phyloP scores from a whole-genome alignment of 176 grass and related monocot genomes.

The Puya raimondii region DNA sequence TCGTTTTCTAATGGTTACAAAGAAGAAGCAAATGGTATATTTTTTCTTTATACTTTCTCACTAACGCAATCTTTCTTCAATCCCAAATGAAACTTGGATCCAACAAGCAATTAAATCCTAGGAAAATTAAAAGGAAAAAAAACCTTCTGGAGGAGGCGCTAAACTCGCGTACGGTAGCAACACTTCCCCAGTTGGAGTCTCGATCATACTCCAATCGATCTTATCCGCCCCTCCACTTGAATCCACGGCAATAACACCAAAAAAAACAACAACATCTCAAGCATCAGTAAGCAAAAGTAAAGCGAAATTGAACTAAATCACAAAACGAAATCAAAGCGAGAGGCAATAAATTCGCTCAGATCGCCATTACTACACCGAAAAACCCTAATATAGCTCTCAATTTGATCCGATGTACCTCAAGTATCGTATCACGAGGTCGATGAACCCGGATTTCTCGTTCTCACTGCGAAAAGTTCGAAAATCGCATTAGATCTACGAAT shows the following conservation, averaged over 20 bases:
- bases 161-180: conserved; percentile 77
- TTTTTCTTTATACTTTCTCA: too few relatives aligned
- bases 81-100: too few relatives aligned
- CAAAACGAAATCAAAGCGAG: neutral
- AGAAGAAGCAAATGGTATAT: too few relatives aligned
- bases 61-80: too few relatives aligned
- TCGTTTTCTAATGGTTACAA: too few relatives aligned
- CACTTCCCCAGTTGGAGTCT: conserved; percentile 89
- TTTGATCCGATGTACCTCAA: conserved; percentile 53
- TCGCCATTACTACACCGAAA: neutral
- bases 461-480: conserved; percentile 34
- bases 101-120: too few relatives aligned
- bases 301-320: neutral
- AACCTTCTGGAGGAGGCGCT: conserved; percentile 56
- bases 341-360: neutral
- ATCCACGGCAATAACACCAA: conserved; percentile 4
- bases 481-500: conserved; percentile 13
- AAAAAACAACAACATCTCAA: neutral
- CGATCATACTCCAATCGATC: conserved; percentile 99
- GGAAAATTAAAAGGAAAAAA: neutral
- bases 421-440: conserved; percentile 83
- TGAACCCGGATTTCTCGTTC: conserved; percentile 87
- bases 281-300: neutral
- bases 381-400: neutral
- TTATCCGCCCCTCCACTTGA: conserved; percentile 74